These are phyloP conservation scores for Gossypioides kirkii DNA, from an alignment of 345 rosid species.

Conservation along the genomic window DNA sequence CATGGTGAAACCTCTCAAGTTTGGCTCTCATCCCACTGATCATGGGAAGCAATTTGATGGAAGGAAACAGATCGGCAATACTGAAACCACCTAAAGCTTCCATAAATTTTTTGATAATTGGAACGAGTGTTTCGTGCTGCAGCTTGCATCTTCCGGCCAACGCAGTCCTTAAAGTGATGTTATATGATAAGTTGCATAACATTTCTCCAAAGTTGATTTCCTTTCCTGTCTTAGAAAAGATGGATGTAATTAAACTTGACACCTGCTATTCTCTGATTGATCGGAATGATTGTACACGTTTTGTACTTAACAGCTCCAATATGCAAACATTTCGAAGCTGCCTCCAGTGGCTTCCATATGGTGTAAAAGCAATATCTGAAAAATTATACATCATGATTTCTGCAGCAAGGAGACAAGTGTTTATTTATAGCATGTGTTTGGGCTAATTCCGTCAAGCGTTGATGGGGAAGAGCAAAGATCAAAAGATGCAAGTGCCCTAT, in stretches of 20 bases:
- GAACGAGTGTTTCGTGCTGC: neutral
- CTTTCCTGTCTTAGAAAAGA: neutral
- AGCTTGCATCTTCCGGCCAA: neutral
- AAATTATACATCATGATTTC: conserved; percentile 11
- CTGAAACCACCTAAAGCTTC: neutral
- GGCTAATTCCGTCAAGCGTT: no score
- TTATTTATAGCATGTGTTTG: conserved; percentile 18
- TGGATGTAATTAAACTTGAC: neutral
- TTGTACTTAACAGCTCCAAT: neutral
- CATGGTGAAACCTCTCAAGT: neutral
- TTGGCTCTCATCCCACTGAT: neutral
- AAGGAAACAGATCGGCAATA: neutral
- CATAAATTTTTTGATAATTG: neutral
- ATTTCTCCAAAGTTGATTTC: neutral
- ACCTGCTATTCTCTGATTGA: conserved; percentile 4
- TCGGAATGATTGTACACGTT: conserved; percentile 3
- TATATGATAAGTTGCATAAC: neutral
- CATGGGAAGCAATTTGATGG: neutral
- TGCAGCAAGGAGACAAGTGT: neutral
- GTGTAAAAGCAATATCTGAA: conserved; percentile 10
- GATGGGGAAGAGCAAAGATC: no score
- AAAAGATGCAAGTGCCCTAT: no score
- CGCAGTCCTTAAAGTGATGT: neutral
- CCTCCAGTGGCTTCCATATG: conserved; percentile 27
- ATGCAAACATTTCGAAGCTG: neutral